These are phyloP conservation scores for Lentinula detonsa DNA, from an alignment of 768 basidiomycete species.

Conservation along the genomic window DNA sequence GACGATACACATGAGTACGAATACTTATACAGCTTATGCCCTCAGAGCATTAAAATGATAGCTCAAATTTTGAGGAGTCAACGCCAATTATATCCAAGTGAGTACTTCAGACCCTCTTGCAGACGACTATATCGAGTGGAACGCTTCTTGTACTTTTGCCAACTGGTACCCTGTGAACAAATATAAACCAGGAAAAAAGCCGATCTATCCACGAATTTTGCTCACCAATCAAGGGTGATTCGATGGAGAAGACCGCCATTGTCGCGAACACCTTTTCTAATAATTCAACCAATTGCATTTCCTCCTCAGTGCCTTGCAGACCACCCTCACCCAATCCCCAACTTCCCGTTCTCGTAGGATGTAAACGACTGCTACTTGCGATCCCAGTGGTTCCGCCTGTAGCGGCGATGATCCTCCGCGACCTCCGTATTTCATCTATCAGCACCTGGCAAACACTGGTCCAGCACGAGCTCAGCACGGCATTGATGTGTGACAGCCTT, in stretches of 20 bases:
- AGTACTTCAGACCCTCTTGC: no score
- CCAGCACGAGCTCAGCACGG: constrained; percentile 6
- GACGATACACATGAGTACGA: no score
- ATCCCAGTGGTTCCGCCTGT: neutral
- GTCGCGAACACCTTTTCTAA: constrained; percentile 33
- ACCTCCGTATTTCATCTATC: neutral
- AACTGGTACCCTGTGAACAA: constrained; percentile 33
- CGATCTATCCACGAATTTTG: constrained; percentile 8
- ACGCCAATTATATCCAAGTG: no score
- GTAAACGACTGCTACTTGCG: neutral
- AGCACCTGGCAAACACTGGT: constrained; percentile 6
- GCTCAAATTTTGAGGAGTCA: no score
- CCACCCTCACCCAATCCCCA: neutral
- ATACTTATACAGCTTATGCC: no score
- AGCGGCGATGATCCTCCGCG: neutral
- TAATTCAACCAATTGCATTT: constrained; percentile 26
- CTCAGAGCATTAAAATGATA: no score
- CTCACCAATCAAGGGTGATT: constrained; percentile 41
- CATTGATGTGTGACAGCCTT: constrained; percentile 2
- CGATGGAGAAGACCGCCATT: constrained; percentile 37
- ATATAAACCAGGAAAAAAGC: neutral
- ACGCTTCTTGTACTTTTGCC: constrained; percentile 39
- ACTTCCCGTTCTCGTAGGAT: neutral
- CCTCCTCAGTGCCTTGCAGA: constrained; percentile 33
- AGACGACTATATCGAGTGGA: neutral